phyloP scores from a whole-genome alignment of 202 grass and related monocot genomes.

The Bolboschoenoplectus hybrid region DNA sequence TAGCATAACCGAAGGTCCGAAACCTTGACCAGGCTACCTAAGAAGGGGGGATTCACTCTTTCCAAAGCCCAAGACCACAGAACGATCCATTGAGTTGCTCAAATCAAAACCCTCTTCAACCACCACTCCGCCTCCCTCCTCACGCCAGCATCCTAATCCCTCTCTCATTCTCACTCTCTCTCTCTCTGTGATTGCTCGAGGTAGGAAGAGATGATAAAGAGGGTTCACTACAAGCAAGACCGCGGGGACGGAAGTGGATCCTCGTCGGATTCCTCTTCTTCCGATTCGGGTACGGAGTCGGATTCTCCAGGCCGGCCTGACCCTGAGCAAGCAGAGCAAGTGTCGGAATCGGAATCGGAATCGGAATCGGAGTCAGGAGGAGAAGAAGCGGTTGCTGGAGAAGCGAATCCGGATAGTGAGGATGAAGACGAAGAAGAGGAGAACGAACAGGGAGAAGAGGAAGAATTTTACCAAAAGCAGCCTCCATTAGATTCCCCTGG shows the following conservation, averaged over 20 bases:
- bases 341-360: conserved; percentile 36
- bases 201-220: conserved; percentile 66
- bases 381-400: conserved; percentile 26
- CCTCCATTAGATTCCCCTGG: background rate
- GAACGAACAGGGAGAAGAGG: conserved; percentile 23
- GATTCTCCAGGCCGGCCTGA: conserved; percentile 15
- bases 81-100: too few relatives aligned
- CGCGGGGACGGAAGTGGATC: conserved; percentile 48
- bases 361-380: conserved; percentile 19
- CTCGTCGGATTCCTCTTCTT: conserved; percentile 47
- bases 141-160: conserved; percentile 17
- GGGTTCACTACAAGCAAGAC: conserved; percentile 73
- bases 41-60: too few relatives aligned
- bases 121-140: background rate
- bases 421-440: conserved; percentile 36
- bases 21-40: too few relatives aligned
- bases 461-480: conserved; percentile 43
- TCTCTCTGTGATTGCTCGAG: background rate
- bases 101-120: conserved; percentile 13
- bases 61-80: too few relatives aligned
- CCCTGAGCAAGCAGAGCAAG: background rate
- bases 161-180: conserved; percentile 2
- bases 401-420: conserved; percentile 40
- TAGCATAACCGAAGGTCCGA: background rate
- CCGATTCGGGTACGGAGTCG: conserved; percentile 44